These are phyloP conservation scores for Ogataea nakhonphanomensis DNA, from an alignment of 805 yeast genomes.

Conservation along the genomic window DNA sequence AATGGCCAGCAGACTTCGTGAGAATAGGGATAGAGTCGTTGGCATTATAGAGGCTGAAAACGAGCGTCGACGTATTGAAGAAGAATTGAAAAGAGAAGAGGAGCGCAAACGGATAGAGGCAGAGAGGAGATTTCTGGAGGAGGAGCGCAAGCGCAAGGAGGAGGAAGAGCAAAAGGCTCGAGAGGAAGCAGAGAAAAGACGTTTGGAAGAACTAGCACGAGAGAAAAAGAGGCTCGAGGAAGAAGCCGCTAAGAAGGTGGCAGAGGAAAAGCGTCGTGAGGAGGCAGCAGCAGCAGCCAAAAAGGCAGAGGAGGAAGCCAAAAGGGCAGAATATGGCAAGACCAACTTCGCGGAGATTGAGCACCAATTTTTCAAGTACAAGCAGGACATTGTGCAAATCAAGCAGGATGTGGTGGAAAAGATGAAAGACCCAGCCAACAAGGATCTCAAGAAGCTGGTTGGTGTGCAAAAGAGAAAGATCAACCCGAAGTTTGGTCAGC, in stretches of 20 bases:
- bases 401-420: conserved; percentile 57
- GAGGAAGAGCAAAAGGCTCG: conserved; percentile 5
- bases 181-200: conserved; percentile 7
- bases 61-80: conserved; percentile 7
- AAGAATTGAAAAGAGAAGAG: conserved; percentile 8
- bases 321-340: conserved; percentile 22
- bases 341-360: conserved; percentile 39
- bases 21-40: conserved; percentile 7
- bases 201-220: conserved; percentile 1
- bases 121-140: conserved; percentile 23
- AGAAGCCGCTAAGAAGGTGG: background rate
- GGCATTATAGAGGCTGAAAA: conserved; percentile 12
- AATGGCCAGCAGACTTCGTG: conserved; percentile 1
- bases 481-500: conserved; percentile 88
- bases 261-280: conserved; percentile 23
- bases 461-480: conserved; percentile 68
- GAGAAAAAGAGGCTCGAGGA: conserved; percentile 1
- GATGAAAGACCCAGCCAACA: conserved; percentile 38
- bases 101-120: conserved; percentile 3
- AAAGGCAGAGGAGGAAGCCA: conserved; percentile 20
- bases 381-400: conserved; percentile 51
- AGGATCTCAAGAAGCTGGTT: conserved; percentile 47
- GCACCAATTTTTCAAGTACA: conserved; percentile 44
- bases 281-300: conserved; percentile 2
- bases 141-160: conserved; percentile 2